phyloP scores from a whole-genome alignment of 495 filamentous ascomycete species.

The Pyrenula massariospora region DNA sequence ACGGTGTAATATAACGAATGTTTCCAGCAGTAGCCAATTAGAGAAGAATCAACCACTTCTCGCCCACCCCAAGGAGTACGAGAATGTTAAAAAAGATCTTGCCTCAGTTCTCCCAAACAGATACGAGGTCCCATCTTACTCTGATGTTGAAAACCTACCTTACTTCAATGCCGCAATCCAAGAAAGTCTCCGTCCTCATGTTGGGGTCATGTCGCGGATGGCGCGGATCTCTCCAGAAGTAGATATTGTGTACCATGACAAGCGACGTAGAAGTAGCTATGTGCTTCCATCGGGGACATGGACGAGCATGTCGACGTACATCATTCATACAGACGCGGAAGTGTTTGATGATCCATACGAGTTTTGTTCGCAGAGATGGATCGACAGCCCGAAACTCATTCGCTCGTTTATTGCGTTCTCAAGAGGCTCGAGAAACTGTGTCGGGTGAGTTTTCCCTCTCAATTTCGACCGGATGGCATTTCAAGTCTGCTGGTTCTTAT shows the following conservation, averaged over 20 bases:
- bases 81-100: no score
- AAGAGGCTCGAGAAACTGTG: conserved; percentile 4
- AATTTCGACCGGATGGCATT: no score
- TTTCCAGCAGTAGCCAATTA: background rate
- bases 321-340: conserved; percentile 4
- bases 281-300: background rate
- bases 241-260: background rate
- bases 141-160: background rate
- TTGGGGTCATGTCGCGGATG: background rate
- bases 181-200: conserved; percentile 1
- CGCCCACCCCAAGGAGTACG: no score
- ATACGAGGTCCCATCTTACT: no score
- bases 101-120: no score
- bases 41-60: background rate
- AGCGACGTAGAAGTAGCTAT: no score
- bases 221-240: background rate
- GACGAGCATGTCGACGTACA: conserved; percentile 1
- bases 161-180: background rate
- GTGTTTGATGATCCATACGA: conserved; percentile 7
- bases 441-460: conserved; percentile 3
- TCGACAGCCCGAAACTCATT: conserved; percentile 3
- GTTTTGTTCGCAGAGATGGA: conserved; percentile 13
- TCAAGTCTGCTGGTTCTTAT: background rate
- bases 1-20: background rate
- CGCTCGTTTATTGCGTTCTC: conserved; percentile 6